Percentiles rank a stretch among this genome's conserved stretches.
These are phyloP conservation scores for Ceratocystiopsis brevicomis DNA, from an alignment of 2,329 filamentous ascomycete species.

Conservation along the genomic window DNA sequence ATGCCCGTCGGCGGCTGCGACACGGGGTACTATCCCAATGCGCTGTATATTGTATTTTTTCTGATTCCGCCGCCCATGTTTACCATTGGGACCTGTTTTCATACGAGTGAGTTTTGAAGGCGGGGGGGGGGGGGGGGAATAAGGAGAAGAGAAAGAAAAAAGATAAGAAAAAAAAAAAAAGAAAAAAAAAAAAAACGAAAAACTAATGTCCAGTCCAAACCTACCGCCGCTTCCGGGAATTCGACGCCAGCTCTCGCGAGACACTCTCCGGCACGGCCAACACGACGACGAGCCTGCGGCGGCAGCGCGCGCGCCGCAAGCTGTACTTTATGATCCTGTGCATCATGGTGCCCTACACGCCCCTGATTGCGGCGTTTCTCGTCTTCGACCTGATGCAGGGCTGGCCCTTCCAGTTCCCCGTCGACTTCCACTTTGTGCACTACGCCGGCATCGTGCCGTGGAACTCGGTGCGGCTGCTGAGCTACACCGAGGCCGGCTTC, in stretches of 20 bases:
- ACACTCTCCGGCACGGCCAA: slow-evolving; percentile 21
- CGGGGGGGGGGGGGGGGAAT: too few species aligned
- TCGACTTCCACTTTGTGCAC: slow-evolving; percentile 25
- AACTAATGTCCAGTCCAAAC: slow-evolving; percentile 18
- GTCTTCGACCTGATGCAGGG: slow-evolving; percentile 21
- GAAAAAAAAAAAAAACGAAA: too few species aligned
- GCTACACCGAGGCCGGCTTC: slow-evolving; percentile 22
- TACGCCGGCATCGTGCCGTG: slow-evolving; percentile 20
- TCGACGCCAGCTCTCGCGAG: slow-evolving; percentile 22
- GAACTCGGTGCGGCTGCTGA: slow-evolving; percentile 27
- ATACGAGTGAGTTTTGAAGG: slow-evolving; percentile 16
- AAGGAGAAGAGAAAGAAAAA: too few species aligned
- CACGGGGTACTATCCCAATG: slow-evolving; percentile 24
- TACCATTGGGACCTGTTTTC: slow-evolving; percentile 24
- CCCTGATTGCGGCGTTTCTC: slow-evolving; percentile 24
- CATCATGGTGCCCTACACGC: slow-evolving; percentile 32
- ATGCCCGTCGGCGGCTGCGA: slow-evolving; percentile 31
- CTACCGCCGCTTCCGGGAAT: slow-evolving; percentile 27
- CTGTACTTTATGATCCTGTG: slow-evolving; percentile 36
- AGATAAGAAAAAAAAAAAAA: too few species aligned
- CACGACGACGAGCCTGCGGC: slow-evolving; percentile 19
- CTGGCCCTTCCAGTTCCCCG: slow-evolving; percentile 16
- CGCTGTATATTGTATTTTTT: slow-evolving; percentile 30
- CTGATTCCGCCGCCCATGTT: slow-evolving; percentile 26
- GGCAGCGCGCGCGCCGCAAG: slow-evolving; percentile 28